Conservation (phyloP, 192 early-diverging fungal genomes). For the Coemansia erecta region DNA sequence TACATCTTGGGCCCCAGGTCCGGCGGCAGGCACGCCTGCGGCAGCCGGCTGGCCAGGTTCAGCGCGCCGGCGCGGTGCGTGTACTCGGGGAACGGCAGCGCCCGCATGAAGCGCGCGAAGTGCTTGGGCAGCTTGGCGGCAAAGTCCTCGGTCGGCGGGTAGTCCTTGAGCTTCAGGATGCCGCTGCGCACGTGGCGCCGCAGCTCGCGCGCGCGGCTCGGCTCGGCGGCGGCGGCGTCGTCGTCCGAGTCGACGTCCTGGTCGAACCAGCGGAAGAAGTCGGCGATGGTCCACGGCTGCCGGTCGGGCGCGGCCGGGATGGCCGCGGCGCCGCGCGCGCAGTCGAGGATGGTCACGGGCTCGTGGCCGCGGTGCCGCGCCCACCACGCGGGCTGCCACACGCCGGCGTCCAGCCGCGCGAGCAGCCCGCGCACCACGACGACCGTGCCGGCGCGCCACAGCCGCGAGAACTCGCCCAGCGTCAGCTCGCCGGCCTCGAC, state of each 20-base stretch:
- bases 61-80: conserved; percentile 52
- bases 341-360: conserved; percentile 56
- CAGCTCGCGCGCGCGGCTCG: conserved; percentile 23
- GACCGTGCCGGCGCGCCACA: conserved; percentile 27
- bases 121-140: conserved; percentile 53
- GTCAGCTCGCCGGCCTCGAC: conserved; percentile 23
- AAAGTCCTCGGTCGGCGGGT: conserved; percentile 65
- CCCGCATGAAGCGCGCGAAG: conserved; percentile 56
- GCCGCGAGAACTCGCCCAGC: conserved; percentile 31
- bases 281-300: conserved; percentile 19
- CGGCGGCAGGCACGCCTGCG: conserved; percentile 56
- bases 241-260: conserved; percentile 11
- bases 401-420: conserved; percentile 1
- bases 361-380: conserved; percentile 41
- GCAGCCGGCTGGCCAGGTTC: conserved; percentile 63
- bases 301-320: conserved; percentile 15
- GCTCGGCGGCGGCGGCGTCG: background rate
- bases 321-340: conserved; percentile 14
- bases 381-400: conserved; percentile 43
- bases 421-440: conserved; percentile 39
- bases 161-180: conserved; percentile 62
- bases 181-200: background rate
- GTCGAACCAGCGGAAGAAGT: conserved; percentile 57
- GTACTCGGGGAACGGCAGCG: conserved; percentile 59
- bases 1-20: conserved; percentile 80